Evolutionary conservation across 1,284 basidiomycete genomes (phyloP), one percentile per base, ranked within the genome.

Genomic region (Wolfiporia cocos): DNA sequence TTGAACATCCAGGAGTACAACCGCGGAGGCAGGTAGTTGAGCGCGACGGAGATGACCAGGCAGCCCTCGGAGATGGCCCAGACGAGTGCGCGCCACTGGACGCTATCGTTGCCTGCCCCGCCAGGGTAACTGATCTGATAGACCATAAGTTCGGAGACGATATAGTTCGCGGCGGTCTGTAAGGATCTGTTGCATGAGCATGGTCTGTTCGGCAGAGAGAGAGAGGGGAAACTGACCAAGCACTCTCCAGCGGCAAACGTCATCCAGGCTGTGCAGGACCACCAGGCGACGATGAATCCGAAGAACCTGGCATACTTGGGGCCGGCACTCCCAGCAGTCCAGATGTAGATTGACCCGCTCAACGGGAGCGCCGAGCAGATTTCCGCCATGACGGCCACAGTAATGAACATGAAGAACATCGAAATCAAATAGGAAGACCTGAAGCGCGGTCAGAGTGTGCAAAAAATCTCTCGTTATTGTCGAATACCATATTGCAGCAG

Each of bases 211-310:
- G 12, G 17, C 26, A n/a, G n/a, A n/a, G n/a, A n/a, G n/a, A n/a
- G 41, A 34, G 26, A 39, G n/a, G 19, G 10, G 18, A 34, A n/a
- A 9, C 46, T 34, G 38, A 83, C 87, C 65, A 90, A 86, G 46
- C 84, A 88, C 56, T 88, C 90, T 31, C 83, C 78, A 11, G 90
- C 89, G 38, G 79, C 73, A 53, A 91, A 92, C 0, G 88, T 91
- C 76, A 90, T 90, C 90, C 90, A 92, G 14, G 89, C 89, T 1
- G 89, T 91, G 48, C 77, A 81, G 20, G 86, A 73, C 88, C 88
- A 92, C 86, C 86, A 92, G 34, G 89, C 88, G 22, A 92, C 89
- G 42, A 90, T 61, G 65, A 92, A 92, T 2, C 87, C 90, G 50
- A 90, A 78, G 61, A 92, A 84, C 32, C 87, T 73, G 2, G 80